Percentiles rank a stretch among this genome's conserved stretches.
phyloP scores from a whole-genome alignment of 108 stramenopile genomes.

The Craspedostauros australis region DNA sequence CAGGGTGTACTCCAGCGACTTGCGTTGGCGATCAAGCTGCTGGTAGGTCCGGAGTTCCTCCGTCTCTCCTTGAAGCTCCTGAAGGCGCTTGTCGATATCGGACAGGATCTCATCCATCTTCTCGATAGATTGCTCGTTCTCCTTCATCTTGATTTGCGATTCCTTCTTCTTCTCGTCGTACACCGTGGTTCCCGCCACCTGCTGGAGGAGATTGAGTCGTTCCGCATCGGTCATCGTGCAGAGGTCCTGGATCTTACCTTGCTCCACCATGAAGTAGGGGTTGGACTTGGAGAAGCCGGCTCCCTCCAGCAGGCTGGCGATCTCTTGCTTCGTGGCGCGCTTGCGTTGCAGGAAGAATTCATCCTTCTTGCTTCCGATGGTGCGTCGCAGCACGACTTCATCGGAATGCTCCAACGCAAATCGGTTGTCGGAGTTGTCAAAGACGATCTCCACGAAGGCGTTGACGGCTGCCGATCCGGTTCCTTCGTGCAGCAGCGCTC shows the following conservation, averaged over 20 bases:
- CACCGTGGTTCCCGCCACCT: conserved; percentile 95
- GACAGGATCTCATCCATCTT: conserved; percentile 87
- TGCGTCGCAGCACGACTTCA: conserved; percentile 95
- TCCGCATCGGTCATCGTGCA: conserved; percentile 94
- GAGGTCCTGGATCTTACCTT: conserved; percentile 95
- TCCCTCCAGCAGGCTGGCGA: conserved; percentile 89
- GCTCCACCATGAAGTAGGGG: conserved; percentile 99
- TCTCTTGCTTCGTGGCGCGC: conserved; percentile 88
- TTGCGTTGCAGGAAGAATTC: conserved; percentile 98
- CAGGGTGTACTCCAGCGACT: conserved; percentile 93
- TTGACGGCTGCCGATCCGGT: conserved; percentile 82
- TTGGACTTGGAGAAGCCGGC: conserved; percentile 98
- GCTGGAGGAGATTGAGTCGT: conserved; percentile 81
- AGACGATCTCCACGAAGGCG: conserved; percentile 98
- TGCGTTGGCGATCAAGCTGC: conserved; percentile 81
- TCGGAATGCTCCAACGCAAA: conserved; percentile 87
- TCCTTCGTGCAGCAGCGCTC: conserved; percentile 89
- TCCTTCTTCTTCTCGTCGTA: conserved; percentile 97
- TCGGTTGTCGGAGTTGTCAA: conserved; percentile 96
- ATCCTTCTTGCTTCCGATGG: conserved; percentile 98
- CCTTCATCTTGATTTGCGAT: conserved; percentile 87
- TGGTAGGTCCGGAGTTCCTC: conserved; percentile 93
- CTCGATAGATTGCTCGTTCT: conserved; percentile 76
- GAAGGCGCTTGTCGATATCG: conserved; percentile 86
- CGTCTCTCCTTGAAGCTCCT: conserved; percentile 93